phyloP scores from a whole-genome alignment of 345 rosid genomes.

The Eucalyptus regnans region DNA sequence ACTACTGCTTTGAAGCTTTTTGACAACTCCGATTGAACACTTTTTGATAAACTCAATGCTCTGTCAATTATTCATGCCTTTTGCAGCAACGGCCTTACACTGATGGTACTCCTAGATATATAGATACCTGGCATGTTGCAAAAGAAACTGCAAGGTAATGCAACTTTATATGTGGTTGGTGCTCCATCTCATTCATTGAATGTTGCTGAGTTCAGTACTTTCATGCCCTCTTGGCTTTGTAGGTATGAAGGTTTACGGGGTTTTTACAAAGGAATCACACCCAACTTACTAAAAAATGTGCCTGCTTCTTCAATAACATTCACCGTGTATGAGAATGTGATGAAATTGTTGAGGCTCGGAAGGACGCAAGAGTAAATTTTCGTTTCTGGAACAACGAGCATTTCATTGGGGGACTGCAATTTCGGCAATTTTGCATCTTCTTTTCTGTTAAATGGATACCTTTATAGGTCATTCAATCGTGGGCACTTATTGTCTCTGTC shows the following conservation, averaged over 20 bases:
- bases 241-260: constrained; percentile 78
- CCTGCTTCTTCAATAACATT: constrained; percentile 89
- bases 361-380: neutral
- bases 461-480: neutral
- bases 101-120: constrained; percentile 61
- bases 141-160: constrained; percentile 60
- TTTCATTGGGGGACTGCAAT: neutral
- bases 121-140: constrained; percentile 79
- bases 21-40: neutral
- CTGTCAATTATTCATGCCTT: neutral
- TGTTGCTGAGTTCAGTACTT: neutral
- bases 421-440: neutral
- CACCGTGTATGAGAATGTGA: constrained; percentile 71
- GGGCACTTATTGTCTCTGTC: neutral
- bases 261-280: constrained; percentile 80
- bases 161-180: neutral
- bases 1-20: neutral
- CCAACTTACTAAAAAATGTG: constrained; percentile 71
- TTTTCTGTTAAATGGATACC: neutral
- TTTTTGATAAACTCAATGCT: neutral
- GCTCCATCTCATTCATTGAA: neutral
- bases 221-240: constrained; percentile 2
- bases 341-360: constrained; percentile 31
- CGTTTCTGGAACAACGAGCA: neutral
- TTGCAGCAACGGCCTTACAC: constrained; percentile 82